Evolutionary conservation across 345 rosid species (phyloP).

Genomic region (Salix suchowensis): DNA sequence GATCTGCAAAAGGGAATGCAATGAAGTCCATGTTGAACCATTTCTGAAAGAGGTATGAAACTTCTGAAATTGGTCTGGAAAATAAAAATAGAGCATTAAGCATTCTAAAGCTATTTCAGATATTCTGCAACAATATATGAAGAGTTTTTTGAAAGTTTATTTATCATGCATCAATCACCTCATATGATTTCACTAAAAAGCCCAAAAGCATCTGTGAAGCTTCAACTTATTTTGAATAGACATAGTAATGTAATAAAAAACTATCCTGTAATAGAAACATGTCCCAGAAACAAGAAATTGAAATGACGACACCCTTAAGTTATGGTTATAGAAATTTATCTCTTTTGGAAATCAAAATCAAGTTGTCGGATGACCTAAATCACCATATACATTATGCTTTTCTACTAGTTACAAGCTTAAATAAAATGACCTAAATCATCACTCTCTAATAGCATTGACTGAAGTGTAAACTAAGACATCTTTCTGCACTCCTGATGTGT

Average conservation of each 20-base stretch:
- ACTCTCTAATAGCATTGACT: too few relatives aligned
- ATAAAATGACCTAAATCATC: too few relatives aligned
- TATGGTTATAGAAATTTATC: background rate
- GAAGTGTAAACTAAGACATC: too few relatives aligned
- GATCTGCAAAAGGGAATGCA: slow-evolving; percentile 91
- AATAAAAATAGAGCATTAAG: slow-evolving; percentile 14
- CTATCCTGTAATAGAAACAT: background rate
- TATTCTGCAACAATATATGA: background rate
- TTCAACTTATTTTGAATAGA: background rate
- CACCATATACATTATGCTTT: too few relatives aligned
- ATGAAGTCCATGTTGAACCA: slow-evolving; percentile 94
- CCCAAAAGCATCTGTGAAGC: background rate
- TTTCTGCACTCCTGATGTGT: too few relatives aligned
- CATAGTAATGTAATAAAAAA: background rate
- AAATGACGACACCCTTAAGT: too few relatives aligned
- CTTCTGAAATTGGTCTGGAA: slow-evolving; percentile 73
- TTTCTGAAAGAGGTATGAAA: slow-evolving; percentile 77
- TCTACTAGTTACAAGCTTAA: too few relatives aligned
- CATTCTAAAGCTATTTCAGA: background rate
- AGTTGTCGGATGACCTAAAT: too few relatives aligned
- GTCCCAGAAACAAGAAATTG: background rate
- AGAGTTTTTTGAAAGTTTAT: background rate
- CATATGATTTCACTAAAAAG: background rate
- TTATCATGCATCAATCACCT: background rate
- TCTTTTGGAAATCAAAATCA: too few relatives aligned